Evolutionary conservation across 2,329 filamentous ascomycete species (phyloP), one percentile per base, ranked within the genome.

Genomic region (Trichocomaceae sp.): DNA sequence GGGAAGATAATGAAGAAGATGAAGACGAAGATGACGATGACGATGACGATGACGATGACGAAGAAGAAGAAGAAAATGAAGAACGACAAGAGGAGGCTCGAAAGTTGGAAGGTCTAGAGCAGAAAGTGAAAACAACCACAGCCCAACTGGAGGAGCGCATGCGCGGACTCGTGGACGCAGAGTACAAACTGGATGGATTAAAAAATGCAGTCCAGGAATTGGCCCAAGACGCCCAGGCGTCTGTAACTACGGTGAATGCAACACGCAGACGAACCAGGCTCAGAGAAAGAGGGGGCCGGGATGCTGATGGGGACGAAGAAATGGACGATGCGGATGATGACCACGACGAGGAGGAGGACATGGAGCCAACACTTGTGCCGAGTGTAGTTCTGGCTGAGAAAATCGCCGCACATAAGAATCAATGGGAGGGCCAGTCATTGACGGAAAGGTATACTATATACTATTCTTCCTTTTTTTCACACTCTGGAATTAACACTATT

Each of bases 141-240:
- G 66, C 69, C 26, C 73, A 75, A 50, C 74, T 86, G 63, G 84
- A 87, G 60, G 73, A 77, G 63, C 74, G 72, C 46, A 77, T 86
- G 63, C 76, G 83, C 15, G 71, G 75, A 12, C 67, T 82, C 48
- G 79, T 87, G 56, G 84, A 87, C 67, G 74, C 74, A 8, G 73
- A 78, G 55, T 69, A 76, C 8, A 76, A 72, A 56, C 65, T 81
- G 13, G 66, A 74, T 53, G 63, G 67, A 4, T 64, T 82, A 45
- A 70, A 71, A 29, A 70, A 74, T 12, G 69, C 72, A 2, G 58
- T 84, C 4, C 61, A 64, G 3, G 70, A 72, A 57, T 62, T 83
- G 60, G 69, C 62, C 57, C 66, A 47, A 57, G 76, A 73, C n/a
- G 64, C 66, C 2, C 59, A 61, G 59, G 71, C 63, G 9, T 64